phyloP scores from a whole-genome alignment of 2,329 filamentous ascomycete species.

The Arthrobotrys megalospora region DNA sequence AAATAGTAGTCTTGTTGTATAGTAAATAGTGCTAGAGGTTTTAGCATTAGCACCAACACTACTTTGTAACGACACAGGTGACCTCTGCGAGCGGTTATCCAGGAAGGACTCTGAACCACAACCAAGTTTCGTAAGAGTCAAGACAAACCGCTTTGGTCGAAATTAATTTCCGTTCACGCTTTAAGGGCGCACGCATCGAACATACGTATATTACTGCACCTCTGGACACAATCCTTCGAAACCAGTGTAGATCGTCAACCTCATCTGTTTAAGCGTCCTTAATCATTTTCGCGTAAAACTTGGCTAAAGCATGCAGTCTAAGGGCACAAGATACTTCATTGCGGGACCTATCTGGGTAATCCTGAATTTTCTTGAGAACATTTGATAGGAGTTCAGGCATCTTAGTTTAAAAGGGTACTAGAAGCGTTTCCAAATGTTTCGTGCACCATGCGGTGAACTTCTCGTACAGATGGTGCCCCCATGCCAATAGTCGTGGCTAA shows the following conservation, averaged over 20 bases:
- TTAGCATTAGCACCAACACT: background rate
- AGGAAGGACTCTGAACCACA: slow-evolving; percentile 6
- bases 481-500: slow-evolving; percentile 2
- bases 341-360: background rate
- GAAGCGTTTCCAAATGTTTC: slow-evolving; percentile 6
- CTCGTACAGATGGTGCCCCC: slow-evolving; percentile 2
- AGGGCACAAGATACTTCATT: background rate
- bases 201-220: slow-evolving; percentile 3
- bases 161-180: slow-evolving; percentile 27
- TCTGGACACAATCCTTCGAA: slow-evolving; percentile 5
- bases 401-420: slow-evolving; percentile 5
- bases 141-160: slow-evolving; percentile 24
- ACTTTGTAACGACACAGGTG: background rate
- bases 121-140: slow-evolving; percentile 1
- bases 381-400: background rate
- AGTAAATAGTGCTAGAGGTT: background rate
- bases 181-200: slow-evolving; percentile 3
- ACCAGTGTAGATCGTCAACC: background rate
- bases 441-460: slow-evolving; percentile 6
- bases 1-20: too few relatives aligned
- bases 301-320: background rate
- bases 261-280: slow-evolving; percentile 11
- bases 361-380: background rate
- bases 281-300: background rate
- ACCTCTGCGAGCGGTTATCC: background rate